Evolutionary conservation across 2,329 filamentous ascomycete genomes (phyloP), one percentile per base, ranked within the genome.

Genomic region (Podosphaera xanthii): DNA sequence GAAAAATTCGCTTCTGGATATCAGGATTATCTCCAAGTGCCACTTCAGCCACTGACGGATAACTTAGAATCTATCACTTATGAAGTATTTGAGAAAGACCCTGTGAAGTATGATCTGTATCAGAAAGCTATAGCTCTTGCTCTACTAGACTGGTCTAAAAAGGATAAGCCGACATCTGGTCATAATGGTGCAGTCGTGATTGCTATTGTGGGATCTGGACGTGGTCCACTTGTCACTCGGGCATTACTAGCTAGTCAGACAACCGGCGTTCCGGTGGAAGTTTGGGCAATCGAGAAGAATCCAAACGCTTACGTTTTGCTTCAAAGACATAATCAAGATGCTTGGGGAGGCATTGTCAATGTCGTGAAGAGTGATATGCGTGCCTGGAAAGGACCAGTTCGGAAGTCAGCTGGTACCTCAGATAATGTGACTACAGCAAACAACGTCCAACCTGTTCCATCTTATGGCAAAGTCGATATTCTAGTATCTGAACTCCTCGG

Each of bases 281-380:
- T 94, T 53, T 97, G 89, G 82, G 92, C 87, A 0, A 81, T 98
- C 2, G 92, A 98, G 72, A 98, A 98, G 77, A 98, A 98, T 71
- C 92, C 88, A 3, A 97, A 98, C 68, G 92, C 92, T 0, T 97
- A 91, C 69, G 90, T 98, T 5, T 83, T 96, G 64, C 79, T 98
- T 2, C 82, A 95, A 62, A 79, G 87, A 33, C 88, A 94, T 68
- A 97, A 97, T 67, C 77, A 83, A 63, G 80, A 77, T 22, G 77
- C 82, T n/a, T 98, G 92, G 92, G 77, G 75, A 60, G 81, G 83
- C 31, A 78, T 78, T 58, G 91, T 96, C 30, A 90, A 83, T 1
- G 80, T 98, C 38, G 84, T 97, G 63, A 94, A 95, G 72, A 94
- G 89, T 0, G 92, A 98, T 70, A 98, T 98, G 92, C 83, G 92